Percentiles rank a stretch among this genome's conserved stretches.
Evolutionary conservation across 1,139 yeast genomes (phyloP).

Genomic region (Kodamaea arcana): DNA sequence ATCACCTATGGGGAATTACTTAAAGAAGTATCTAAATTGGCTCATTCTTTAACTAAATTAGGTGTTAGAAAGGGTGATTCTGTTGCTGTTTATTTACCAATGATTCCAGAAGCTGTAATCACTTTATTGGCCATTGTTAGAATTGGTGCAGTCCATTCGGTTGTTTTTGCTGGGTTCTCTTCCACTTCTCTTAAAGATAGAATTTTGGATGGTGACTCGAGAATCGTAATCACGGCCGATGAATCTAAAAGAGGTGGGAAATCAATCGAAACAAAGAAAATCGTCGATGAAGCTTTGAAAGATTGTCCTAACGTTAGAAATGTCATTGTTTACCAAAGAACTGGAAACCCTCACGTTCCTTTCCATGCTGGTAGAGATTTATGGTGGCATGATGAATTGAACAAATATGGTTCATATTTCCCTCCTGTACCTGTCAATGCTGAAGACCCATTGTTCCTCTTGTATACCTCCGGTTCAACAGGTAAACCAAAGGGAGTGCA

Average conservation of each 20-base stretch:
- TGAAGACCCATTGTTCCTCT: constrained; percentile 61
- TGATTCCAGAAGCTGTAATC: constrained; percentile 79
- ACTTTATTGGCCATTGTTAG: constrained; percentile 71
- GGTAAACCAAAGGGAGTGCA: constrained; percentile 69
- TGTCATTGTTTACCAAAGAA: constrained; percentile 69
- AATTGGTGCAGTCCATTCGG: constrained; percentile 80
- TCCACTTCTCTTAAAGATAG: constrained; percentile 74
- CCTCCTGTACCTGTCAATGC: constrained; percentile 59
- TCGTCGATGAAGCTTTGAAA: constrained; percentile 76
- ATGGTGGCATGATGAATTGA: constrained; percentile 79
- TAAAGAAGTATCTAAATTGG: constrained; percentile 64
- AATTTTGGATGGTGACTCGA: constrained; percentile 71
- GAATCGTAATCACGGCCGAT: constrained; percentile 72
- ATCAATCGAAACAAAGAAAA: constrained; percentile 75
- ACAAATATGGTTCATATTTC: constrained; percentile 59
- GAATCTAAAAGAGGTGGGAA: constrained; percentile 82
- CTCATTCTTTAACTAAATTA: constrained; percentile 59
- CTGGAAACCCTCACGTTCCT: constrained; percentile 65
- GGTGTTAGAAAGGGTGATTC: constrained; percentile 82
- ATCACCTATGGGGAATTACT: constrained; percentile 71
- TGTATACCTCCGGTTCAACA: constrained; percentile 67
- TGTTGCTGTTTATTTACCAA: constrained; percentile 81
- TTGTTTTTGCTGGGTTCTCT: constrained; percentile 80
- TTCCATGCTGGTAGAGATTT: constrained; percentile 61
- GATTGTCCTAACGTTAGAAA: constrained; percentile 64